Percentiles rank a stretch among this genome's conserved stretches.
Conservation (phyloP, 1,284 basidiomycete genomes). For the Moniliophthora roreri region DNA sequence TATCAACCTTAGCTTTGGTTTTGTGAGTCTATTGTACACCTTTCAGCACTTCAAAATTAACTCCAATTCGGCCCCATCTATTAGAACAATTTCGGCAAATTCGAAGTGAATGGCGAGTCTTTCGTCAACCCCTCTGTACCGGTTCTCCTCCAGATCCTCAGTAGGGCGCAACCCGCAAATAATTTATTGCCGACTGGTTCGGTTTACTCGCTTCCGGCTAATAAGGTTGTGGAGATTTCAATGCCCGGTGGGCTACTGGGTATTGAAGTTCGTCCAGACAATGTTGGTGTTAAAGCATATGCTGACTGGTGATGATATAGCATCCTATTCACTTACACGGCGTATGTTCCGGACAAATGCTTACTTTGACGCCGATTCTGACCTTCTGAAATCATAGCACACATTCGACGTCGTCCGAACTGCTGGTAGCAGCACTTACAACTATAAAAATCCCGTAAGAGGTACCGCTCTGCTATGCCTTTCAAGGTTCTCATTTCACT, state of each 20-base stretch:
- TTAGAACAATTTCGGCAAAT: conserved; percentile 2
- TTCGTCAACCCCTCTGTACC: conserved; percentile 15
- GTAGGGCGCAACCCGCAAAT: conserved; percentile 26
- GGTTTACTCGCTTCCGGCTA: conserved; percentile 27
- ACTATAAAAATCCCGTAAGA: conserved; percentile 25
- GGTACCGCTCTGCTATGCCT: neutral
- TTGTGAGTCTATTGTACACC: conserved; percentile 26
- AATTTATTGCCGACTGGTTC: conserved; percentile 23
- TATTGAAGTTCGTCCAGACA: neutral
- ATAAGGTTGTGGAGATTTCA: conserved; percentile 31
- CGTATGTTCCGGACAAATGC: conserved; percentile 10
- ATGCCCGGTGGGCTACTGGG: conserved; percentile 6
- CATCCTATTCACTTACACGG: conserved; percentile 33
- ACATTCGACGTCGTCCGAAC: conserved; percentile 29
- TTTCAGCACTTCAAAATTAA: too few species aligned
- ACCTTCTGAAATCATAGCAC: conserved; percentile 18
- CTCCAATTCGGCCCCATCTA: conserved; percentile 19
- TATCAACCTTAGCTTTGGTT: too few species aligned
- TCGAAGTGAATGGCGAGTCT: conserved; percentile 8
- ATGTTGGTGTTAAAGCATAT: conserved; percentile 6
- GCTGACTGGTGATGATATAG: conserved; percentile 16
- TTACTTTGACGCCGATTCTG: neutral
- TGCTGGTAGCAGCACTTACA: conserved; percentile 24
- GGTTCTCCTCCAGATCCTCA: conserved; percentile 29
- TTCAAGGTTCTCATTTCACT: neutral